These are phyloP conservation scores for Rubia yunnanensis DNA, from an alignment of 257 asterid species.

Conservation along the genomic window DNA sequence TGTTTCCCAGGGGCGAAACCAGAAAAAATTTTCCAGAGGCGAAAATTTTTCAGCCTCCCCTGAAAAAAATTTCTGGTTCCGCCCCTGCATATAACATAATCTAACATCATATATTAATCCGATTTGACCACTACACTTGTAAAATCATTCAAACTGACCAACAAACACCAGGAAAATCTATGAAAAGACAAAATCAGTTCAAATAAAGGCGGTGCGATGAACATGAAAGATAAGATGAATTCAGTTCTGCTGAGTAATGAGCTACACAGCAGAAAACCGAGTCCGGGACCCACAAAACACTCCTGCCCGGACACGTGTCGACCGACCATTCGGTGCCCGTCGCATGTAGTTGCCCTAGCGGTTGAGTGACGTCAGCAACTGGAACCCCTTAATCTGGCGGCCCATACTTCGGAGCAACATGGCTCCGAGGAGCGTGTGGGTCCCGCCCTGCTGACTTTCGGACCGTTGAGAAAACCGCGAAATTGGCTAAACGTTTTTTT, in stretches of 20 bases:
- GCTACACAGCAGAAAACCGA: background rate
- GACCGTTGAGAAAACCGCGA: constrained; percentile 1
- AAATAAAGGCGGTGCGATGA: too few relatives aligned
- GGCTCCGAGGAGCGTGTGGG: constrained; percentile 4
- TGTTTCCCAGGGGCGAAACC: too few relatives aligned
- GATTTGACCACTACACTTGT: too few relatives aligned
- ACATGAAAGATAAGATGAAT: background rate
- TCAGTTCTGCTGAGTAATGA: background rate
- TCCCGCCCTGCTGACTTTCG: background rate
- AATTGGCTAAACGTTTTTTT: background rate
- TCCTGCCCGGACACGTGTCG: background rate
- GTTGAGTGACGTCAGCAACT: background rate
- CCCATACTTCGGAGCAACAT: background rate
- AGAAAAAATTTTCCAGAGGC: too few relatives aligned
- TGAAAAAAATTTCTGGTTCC: too few relatives aligned
- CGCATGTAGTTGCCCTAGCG: background rate
- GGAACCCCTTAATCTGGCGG: background rate
- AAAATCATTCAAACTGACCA: too few relatives aligned
- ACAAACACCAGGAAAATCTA: too few relatives aligned
- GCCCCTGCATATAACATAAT: too few relatives aligned
- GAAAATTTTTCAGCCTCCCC: too few relatives aligned
- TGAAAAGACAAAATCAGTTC: too few relatives aligned
- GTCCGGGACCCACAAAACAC: background rate
- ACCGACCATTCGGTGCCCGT: background rate
- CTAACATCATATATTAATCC: too few relatives aligned